Evolutionary conservation across 2,329 filamentous ascomycete species (phyloP), one percentile per base, ranked within the genome.

Genomic region (Mollisia scopiformis): DNA sequence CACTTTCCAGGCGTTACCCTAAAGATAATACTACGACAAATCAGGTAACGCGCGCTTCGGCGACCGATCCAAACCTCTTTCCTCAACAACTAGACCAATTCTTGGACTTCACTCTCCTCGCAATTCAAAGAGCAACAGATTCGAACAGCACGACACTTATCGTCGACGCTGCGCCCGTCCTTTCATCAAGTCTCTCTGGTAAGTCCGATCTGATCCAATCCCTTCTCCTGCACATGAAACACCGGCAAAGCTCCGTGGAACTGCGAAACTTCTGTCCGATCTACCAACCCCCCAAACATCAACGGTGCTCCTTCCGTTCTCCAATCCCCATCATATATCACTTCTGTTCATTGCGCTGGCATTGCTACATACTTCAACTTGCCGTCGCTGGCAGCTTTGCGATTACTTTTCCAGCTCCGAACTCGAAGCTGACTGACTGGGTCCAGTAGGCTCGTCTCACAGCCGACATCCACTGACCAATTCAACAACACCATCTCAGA

Each of bases 101-200:
- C n/a, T n/a, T n/a, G n/a, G n/a, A n/a, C n/a, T n/a, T n/a, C n/a
- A n/a, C n/a, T n/a, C n/a, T n/a, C n/a, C n/a, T n/a, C n/a, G n/a
- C n/a, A n/a, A n/a, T n/a, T n/a, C n/a, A n/a, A n/a, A n/a, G n/a
- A n/a, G n/a, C n/a, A n/a, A n/a, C n/a, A n/a, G n/a, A n/a, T n/a
- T n/a, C n/a, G n/a, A n/a, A n/a, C n/a, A n/a, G n/a, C n/a, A n/a
- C n/a, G n/a, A n/a, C n/a, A n/a, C n/a, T n/a, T 43, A 19, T 11
- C 39, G 11, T 43, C n/a, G 39, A 43, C 39, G 23, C 23, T 43
- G 6, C 39, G 39, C 39, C 13, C n/a, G 7, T 6, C 39, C 4
- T 6, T 21, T 7, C 31, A 39, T 61, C 55, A 59, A 61, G 61
- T 53, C 56, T 51, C 27, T 49, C 39, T 49, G 62, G 62, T 64